A percentile compares a stretch with the other conserved stretches of the same genome.
Evolutionary conservation across 1,284 basidiomycete genomes (phyloP).

Genomic region (Apiotrichum brassicae): DNA sequence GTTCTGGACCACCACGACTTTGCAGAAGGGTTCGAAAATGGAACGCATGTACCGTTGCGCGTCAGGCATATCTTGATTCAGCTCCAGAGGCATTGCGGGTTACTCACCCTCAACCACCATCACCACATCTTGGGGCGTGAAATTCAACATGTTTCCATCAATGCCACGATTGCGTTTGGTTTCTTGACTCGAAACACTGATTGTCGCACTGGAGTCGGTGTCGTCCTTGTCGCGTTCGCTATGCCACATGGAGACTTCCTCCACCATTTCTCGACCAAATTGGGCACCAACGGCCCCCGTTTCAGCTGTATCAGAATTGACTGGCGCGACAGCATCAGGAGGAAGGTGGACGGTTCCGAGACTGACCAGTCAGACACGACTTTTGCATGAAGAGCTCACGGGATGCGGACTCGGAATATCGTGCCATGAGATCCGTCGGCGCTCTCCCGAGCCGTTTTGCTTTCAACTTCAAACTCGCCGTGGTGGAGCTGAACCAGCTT

Average conservation of each 20-base stretch:
- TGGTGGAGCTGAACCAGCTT: slow-evolving; percentile 49
- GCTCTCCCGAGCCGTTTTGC: slow-evolving; percentile 32
- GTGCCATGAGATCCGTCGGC: slow-evolving; percentile 37
- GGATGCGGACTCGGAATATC: slow-evolving; percentile 35
- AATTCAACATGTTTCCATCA: slow-evolving; percentile 39
- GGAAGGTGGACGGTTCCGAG: slow-evolving; percentile 39
- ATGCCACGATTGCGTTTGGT: slow-evolving; percentile 17
- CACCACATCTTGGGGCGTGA: slow-evolving; percentile 41
- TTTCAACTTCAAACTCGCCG: slow-evolving; percentile 46
- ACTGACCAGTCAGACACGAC: slow-evolving; percentile 5
- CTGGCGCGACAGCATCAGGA: slow-evolving; percentile 24
- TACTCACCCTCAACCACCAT: slow-evolving; percentile 39
- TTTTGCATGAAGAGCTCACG: slow-evolving; percentile 19
- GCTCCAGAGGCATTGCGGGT: neutral
- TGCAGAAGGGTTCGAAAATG: slow-evolving; percentile 44
- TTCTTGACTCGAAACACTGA: neutral
- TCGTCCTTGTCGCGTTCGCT: neutral
- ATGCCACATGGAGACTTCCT: slow-evolving; percentile 7
- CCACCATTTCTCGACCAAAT: slow-evolving; percentile 1
- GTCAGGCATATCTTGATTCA: slow-evolving; percentile 27
- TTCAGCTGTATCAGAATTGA: neutral
- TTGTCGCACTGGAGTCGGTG: neutral
- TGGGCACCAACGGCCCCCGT: neutral
- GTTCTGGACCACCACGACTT: slow-evolving; percentile 44
- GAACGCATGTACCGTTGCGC: slow-evolving; percentile 38